Evolutionary conservation across 495 filamentous ascomycete species (phyloP).

Genomic region (Penicillium odoratum): DNA sequence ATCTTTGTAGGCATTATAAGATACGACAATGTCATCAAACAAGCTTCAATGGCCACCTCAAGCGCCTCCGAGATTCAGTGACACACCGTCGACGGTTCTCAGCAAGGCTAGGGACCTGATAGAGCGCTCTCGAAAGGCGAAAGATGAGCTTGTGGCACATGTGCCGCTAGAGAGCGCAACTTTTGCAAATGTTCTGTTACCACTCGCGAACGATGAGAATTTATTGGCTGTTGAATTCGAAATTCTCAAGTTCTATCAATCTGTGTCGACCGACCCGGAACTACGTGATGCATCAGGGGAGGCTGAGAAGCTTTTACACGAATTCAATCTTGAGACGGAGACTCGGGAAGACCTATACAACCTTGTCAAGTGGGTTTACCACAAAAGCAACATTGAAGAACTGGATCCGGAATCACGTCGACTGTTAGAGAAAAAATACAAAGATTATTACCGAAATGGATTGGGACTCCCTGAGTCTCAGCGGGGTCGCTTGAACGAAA

Average conservation of each 20-base stretch:
- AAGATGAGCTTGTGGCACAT: conserved; percentile 1
- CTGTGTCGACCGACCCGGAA: neutral
- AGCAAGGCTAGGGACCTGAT: neutral
- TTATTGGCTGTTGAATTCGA: neutral
- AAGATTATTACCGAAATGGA: neutral
- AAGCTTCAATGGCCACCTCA: neutral
- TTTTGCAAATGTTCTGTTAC: conserved; percentile 1
- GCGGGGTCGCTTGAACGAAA: neutral
- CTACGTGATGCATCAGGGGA: neutral
- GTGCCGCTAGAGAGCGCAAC: neutral
- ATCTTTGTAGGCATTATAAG: neutral
- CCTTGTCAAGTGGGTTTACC: neutral
- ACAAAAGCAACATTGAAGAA: neutral
- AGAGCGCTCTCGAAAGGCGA: conserved; percentile 1
- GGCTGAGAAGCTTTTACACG: neutral
- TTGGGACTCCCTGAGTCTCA: neutral
- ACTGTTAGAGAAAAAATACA: neutral
- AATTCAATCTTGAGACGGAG: neutral
- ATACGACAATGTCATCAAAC: conserved; percentile 1
- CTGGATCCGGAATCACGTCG: neutral
- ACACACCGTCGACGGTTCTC: neutral
- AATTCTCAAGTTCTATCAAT: conserved; percentile 4
- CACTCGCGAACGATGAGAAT: neutral
- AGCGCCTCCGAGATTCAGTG: neutral
- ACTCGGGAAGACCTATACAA: neutral